Base-by-base conservation (phyloP, 2,329 filamentous ascomycete genomes). In the Endothia cerciana region DNA sequence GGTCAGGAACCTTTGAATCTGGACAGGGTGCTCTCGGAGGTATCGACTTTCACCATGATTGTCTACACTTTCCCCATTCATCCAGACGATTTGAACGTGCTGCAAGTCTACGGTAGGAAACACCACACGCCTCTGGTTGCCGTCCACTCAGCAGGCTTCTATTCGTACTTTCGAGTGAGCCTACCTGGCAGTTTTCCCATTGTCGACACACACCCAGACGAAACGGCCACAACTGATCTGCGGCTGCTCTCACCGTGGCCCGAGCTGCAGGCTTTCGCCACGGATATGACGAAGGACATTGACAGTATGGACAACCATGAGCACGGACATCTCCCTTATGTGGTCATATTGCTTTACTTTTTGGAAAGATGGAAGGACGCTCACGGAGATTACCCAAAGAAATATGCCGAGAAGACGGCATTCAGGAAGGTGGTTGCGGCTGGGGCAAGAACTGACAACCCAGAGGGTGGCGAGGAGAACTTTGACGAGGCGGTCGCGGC, bases 391-490 rank as follows among this genome's bases (percentile, higher is more conserved):
- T 81, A 86, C 45, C 95, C 95, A 4, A 82, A 82, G 13, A 89
- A 83, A 2, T 97, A 96, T 78, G 88, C 90, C 69, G 93, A 98
- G 69, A 99, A 99, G 81, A 89, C 84, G 8, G 89, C 89, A 17
- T 98, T 99, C 75, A 85, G 91, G 64, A 85, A 89, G 36, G 78
- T 89, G 15, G 87, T 99, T 1, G 82, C 87, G 13, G 82, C 83
- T 6, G 87, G 85, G 2, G 86, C 90, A 71, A 87, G 93, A 71
- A 91, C 82, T 60, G 81, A 90, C 71, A 96, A 88, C 65, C 77
- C 92, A 0, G 93, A 97, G 76, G 94, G 93, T 56, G 92, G 91
- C 65, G 95, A 99, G 75, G 95, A 99, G 80, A 99, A 99, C 77
- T 99, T 93, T 74, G 93, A 97, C 68, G 95, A 99, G 78, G 96